Conservation (phyloP, 495 filamentous ascomycete genomes). For the Daldinia bambusicola region DNA sequence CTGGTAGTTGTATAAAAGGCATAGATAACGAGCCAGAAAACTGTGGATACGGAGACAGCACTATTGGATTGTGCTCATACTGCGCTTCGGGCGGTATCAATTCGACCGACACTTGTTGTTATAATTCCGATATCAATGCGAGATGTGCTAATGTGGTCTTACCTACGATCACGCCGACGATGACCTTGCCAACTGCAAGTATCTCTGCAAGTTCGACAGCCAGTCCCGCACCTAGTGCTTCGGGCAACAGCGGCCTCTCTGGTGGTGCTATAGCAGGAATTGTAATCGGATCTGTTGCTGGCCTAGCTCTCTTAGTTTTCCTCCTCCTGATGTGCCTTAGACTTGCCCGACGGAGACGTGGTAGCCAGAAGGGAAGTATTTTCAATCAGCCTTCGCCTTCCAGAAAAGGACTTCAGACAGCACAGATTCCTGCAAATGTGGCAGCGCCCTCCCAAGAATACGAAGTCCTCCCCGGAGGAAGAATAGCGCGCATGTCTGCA, state of each 20-base stretch:
- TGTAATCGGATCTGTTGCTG: slow-evolving; percentile 82
- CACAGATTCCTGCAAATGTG: slow-evolving; percentile 47
- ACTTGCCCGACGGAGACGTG: slow-evolving; percentile 67
- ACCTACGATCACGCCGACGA: slow-evolving; percentile 75
- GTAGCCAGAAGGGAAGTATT: slow-evolving; percentile 68
- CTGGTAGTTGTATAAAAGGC: slow-evolving; percentile 77
- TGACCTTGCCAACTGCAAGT: slow-evolving; percentile 68
- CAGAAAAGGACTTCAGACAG: slow-evolving; percentile 62
- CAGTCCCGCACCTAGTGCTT: slow-evolving; percentile 49
- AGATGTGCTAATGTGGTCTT: slow-evolving; percentile 79
- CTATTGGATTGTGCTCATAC: slow-evolving; percentile 85
- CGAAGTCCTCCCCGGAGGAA: slow-evolving; percentile 82
- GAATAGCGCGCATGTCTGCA: slow-evolving; percentile 96
- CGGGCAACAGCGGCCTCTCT: slow-evolving; percentile 65
- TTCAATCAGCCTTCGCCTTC: slow-evolving; percentile 90
- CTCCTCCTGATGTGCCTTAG: slow-evolving; percentile 70
- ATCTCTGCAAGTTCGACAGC: slow-evolving; percentile 57
- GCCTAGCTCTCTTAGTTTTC: slow-evolving; percentile 71
- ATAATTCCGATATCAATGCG: slow-evolving; percentile 74
- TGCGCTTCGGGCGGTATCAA: slow-evolving; percentile 85
- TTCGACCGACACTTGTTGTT: slow-evolving; percentile 94
- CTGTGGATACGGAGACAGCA: slow-evolving; percentile 86
- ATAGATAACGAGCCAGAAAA: slow-evolving; percentile 83
- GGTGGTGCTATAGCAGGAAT: slow-evolving; percentile 91
- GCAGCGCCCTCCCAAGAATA: slow-evolving; percentile 64